Evolutionary conservation across 371 early-diverging fungal species (phyloP).

Genomic region (Ordospora colligata): DNA sequence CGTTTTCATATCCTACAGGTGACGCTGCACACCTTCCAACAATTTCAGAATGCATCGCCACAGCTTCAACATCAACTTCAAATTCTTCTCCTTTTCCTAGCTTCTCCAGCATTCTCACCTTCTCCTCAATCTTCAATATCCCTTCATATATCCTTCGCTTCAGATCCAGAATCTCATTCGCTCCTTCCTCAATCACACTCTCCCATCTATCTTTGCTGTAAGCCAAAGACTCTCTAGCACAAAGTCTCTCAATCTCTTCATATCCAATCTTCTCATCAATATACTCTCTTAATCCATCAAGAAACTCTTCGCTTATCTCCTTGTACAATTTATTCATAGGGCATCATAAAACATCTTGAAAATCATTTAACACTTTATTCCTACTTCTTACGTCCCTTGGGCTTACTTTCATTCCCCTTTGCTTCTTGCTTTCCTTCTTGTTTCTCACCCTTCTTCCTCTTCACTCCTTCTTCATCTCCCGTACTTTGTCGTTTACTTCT

Average conservation of each 20-base stretch:
- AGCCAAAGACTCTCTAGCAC: background rate
- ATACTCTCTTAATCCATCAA: background rate
- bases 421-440: background rate
- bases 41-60: background rate
- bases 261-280: background rate
- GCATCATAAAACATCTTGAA: background rate
- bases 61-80: slow-evolving; percentile 1
- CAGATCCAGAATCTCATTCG: background rate
- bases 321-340: slow-evolving; percentile 21
- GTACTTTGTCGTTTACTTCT: background rate
- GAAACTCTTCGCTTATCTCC: slow-evolving; percentile 14
- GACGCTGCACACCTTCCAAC: slow-evolving; percentile 6
- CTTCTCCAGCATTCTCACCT: background rate
- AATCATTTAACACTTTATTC: slow-evolving; percentile 13
- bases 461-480: background rate
- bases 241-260: background rate
- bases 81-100: background rate
- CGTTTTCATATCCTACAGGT: slow-evolving; percentile 12
- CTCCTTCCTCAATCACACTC: background rate
- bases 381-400: background rate
- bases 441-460: background rate
- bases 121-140: slow-evolving; percentile 1
- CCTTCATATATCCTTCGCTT: slow-evolving; percentile 1
- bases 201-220: background rate
- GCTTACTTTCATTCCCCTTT: background rate